Base-by-base conservation (phyloP, 2,329 filamentous ascomycete genomes). In the Penicillium glabrum region DNA sequence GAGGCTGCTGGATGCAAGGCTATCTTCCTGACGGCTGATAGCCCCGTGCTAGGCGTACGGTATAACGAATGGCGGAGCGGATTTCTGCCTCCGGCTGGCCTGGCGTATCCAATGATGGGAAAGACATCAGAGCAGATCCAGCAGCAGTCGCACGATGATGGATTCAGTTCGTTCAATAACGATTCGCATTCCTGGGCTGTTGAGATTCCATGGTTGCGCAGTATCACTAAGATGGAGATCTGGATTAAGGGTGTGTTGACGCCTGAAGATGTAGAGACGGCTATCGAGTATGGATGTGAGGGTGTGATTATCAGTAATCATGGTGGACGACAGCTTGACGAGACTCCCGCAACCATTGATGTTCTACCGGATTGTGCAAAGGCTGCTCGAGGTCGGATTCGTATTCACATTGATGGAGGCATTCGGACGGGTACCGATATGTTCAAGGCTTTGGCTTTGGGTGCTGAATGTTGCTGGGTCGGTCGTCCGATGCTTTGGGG, bases 21-120 rank as follows among this genome's bases (percentile, higher is more conserved):
- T 1, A 71, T 85, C 5, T 77, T 86, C 35, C 67, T 86, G 2
- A 82, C 83, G 0, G 81, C 82, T 1, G 83, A 86, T 61, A 77
- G 77, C 0, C 83, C 83, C 0, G 75, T 83, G 2, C 73, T 85
- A 0, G 83, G 83, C 0, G 73, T 79, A 5, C 75, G 83, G 0
- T 75, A 82, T 45, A 81, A 82, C 49, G 82, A 86, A 65, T 78
- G 77, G 61, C 75, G 81, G 2, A 83, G 82, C 58, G 74, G 78
- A 37, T 84, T 85, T 67, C 66, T 67, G 14, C 68, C 80, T 3
- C 80, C 81, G 0, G 66, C 71, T 14, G 72, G 72, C 14, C 66
- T 81, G 37, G 67, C 58, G 8, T 77, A 72, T 57, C 77, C 77
- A 7, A 82, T 68, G 59, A 49, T 65, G 51, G 64, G 65, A 8